Percentiles rank a stretch among this genome's conserved stretches.
Conservation (phyloP, 495 filamentous ascomycete genomes). For the Penicillium silybi region DNA sequence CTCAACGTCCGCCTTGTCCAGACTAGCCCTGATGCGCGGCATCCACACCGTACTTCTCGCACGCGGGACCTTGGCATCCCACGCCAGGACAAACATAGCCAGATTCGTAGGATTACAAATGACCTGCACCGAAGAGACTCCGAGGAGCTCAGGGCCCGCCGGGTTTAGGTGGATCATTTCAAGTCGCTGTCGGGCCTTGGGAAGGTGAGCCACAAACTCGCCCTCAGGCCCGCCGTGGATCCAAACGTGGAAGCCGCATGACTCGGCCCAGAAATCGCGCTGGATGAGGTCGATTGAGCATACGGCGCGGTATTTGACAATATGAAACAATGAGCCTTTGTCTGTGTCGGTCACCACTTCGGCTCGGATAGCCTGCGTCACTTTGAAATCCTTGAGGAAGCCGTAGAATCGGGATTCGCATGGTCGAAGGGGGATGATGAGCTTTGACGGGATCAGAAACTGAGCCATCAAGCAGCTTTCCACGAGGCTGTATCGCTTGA, state of each 20-base stretch:
- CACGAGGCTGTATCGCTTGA: conserved; percentile 23
- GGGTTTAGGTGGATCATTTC: conserved; percentile 20
- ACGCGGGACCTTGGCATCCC: conserved; percentile 17
- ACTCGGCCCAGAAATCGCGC: conserved; percentile 32
- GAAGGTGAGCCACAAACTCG: conserved; percentile 23
- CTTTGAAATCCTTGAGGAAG: conserved; percentile 28
- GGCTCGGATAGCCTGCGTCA: conserved; percentile 28
- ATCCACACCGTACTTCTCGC: conserved; percentile 19
- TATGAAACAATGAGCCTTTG: not conserved
- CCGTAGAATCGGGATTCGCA: conserved; percentile 29
- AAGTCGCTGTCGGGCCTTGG: conserved; percentile 1
- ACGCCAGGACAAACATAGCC: conserved; percentile 27
- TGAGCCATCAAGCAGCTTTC: conserved; percentile 35
- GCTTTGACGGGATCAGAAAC: conserved; percentile 19
- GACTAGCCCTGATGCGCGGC: conserved; percentile 20
- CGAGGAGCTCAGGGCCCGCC: not conserved
- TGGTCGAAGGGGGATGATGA: conserved; percentile 28
- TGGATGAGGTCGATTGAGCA: conserved; percentile 31
- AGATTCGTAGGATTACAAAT: conserved; percentile 24
- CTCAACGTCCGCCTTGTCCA: not conserved
- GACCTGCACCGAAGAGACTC: conserved; percentile 22
- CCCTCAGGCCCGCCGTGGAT: conserved; percentile 35
- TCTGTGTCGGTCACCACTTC: not conserved
- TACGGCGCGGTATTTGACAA: conserved; percentile 26
- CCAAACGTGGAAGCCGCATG: conserved; percentile 27